Conservation (phyloP, 2,329 filamentous ascomycete species). For the Cladosporium velox region DNA sequence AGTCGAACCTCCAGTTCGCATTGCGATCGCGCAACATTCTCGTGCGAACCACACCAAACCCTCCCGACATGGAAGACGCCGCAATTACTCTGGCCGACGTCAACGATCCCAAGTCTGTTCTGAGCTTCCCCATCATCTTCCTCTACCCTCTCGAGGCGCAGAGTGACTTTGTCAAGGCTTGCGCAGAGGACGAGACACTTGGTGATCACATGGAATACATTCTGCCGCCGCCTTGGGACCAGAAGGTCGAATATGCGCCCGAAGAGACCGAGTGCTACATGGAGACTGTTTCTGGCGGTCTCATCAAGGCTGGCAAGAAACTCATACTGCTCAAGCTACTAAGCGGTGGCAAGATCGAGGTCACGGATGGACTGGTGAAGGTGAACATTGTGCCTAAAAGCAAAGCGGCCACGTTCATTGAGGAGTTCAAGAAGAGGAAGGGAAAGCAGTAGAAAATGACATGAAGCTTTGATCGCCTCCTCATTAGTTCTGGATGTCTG, state of each 20-base stretch:
- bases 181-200: conserved; percentile 74
- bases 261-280: conserved; percentile 80
- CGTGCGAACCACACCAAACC: conserved; percentile 65
- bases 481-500: neutral
- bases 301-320: conserved; percentile 90
- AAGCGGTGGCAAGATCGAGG: conserved; percentile 73
- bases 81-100: conserved; percentile 69
- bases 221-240: conserved; percentile 86
- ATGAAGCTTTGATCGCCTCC: neutral
- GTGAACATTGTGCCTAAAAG: conserved; percentile 78
- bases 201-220: conserved; percentile 81
- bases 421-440: conserved; percentile 77
- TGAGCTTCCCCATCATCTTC: conserved; percentile 77
- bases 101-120: conserved; percentile 68
- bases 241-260: conserved; percentile 62
- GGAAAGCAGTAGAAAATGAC: conserved; percentile 25
- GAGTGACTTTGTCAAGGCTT: conserved; percentile 87
- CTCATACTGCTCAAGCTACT: conserved; percentile 74
- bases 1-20: conserved; percentile 51
- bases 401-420: conserved; percentile 73
- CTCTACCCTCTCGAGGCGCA: conserved; percentile 82
- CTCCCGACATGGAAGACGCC: conserved; percentile 88
- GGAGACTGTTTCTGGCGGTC: conserved; percentile 75
- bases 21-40: conserved; percentile 72
- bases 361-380: conserved; percentile 81